Conservation (phyloP, 2,329 filamentous ascomycete genomes). For the Penicillium psychrosexuale region DNA sequence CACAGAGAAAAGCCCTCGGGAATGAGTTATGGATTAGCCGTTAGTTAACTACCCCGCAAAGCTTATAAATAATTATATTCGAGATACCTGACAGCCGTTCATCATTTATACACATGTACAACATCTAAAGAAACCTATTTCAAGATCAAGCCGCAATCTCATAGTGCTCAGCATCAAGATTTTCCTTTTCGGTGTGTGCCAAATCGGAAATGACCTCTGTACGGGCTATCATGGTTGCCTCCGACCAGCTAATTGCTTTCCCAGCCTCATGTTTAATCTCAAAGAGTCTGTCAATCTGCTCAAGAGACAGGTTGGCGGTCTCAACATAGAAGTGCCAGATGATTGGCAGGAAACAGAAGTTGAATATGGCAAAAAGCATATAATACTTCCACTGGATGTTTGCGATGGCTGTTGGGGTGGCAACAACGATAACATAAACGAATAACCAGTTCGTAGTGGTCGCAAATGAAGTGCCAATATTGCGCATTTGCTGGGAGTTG, state of each 20-base stretch:
- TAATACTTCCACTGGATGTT: conserved; percentile 54
- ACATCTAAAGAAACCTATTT: background rate
- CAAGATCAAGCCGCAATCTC: background rate
- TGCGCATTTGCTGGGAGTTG: conserved; percentile 19
- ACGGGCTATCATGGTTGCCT: conserved; percentile 2
- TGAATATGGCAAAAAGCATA: conserved; percentile 47
- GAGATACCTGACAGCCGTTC: background rate
- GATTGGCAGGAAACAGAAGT: conserved; percentile 25
- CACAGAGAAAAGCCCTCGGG: too few relatives aligned
- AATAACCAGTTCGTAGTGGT: conserved; percentile 14
- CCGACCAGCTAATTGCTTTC: background rate
- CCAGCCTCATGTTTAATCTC: conserved; percentile 15
- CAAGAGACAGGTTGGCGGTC: conserved; percentile 35
- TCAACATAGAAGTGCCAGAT: conserved; percentile 30
- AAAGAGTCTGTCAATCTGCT: conserved; percentile 43
- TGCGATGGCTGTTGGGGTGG: conserved; percentile 28
- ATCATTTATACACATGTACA: background rate
- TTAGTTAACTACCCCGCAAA: too few relatives aligned
- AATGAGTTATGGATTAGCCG: too few relatives aligned
- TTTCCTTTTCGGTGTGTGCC: background rate
- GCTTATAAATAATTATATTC: too few relatives aligned
- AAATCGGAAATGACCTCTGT: background rate
- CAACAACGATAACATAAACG: conserved; percentile 18
- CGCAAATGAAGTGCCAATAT: conserved; percentile 11
- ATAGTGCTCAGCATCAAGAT: background rate